Base-by-base conservation (phyloP, 805 yeast species). In the Candida endomychidarum region DNA sequence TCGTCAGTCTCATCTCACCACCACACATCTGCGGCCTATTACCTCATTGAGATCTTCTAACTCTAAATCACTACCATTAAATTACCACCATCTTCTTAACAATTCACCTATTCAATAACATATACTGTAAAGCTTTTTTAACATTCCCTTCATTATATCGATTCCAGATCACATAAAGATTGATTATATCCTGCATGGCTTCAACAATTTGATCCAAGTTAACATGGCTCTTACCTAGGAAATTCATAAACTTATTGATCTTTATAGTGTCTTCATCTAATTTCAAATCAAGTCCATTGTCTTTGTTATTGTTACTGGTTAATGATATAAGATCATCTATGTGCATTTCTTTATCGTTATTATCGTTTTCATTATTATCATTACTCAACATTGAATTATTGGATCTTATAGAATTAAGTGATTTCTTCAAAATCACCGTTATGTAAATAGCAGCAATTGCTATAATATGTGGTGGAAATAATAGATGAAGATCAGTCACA, bases 391-490 rank as follows among this genome's bases (percentile, higher is more conserved):
- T 32, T 4, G 35, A 14, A 25, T 30, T 35, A 16, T 30, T 35
- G 9, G 43, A 25, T 37, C 48, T 33, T 4, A 59, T 48, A 5
- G 53, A 46, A 3, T 57, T 48, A 25, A 61, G 40, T 26, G 67
- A 65, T 39, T 63, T 66, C 46, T 75, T 74, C 33, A 85, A 58
- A 17, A 84, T 80, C 1, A 87, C 65, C 0, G 95, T 82, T 40
- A 90, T 70, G 61, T 87, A 89, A n/a, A 90, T 65, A 8, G 96
- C 77, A 0, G 93, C 78, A 27, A 84, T 63, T 3, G 97, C 95
- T 7, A 90, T 75, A 8, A 89, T 77, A 62, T 90, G 96, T 0
- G 99, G 99, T 0, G 98, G 91, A 47, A 78, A 82, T 11, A 90
- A 57, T 34, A 93, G 61, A 42, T 87, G 91, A 12, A 86, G 66